phyloP scores from a whole-genome alignment of 148 eudicot species.

The Rhododendron griersonianum region DNA sequence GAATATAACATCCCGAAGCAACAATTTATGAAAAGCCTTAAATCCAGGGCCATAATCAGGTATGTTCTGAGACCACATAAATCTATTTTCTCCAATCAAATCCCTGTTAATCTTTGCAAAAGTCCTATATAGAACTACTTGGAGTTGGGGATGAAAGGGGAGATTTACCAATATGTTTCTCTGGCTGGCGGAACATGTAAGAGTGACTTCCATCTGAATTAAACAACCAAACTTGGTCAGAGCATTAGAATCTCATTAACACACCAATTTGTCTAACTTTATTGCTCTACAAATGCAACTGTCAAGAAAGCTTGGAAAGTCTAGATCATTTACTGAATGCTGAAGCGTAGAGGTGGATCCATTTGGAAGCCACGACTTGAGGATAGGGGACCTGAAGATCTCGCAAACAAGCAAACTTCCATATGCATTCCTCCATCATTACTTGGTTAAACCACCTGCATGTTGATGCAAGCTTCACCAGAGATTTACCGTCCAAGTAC shows the following conservation, averaged over 20 bases:
- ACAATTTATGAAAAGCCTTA: not conserved
- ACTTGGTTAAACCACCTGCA: conserved; percentile 72
- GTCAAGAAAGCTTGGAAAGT: not conserved
- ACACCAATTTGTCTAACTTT: not conserved
- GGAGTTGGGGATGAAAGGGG: not conserved
- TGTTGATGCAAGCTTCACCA: conserved; percentile 76
- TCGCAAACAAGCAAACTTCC: conserved; percentile 81
- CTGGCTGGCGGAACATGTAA: conserved; percentile 66
- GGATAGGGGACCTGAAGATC: conserved; percentile 88
- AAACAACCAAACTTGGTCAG: not conserved
- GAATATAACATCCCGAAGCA: not conserved
- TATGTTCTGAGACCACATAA: not conserved
- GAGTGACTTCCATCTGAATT: conserved; percentile 85
- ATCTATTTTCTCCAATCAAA: not conserved
- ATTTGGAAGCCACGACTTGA: conserved; percentile 47
- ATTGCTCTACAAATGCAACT: not conserved
- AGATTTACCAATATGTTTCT: conserved; percentile 77
- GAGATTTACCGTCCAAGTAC: conserved; percentile 69
- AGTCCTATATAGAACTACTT: not conserved
- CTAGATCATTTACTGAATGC: conserved; percentile 51
- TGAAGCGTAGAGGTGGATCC: conserved; percentile 71
- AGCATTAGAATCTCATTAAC: not conserved
- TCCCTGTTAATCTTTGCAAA: not conserved
- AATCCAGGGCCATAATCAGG: not conserved
- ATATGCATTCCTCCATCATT: conserved; percentile 64